Percentiles rank a stretch among this genome's conserved stretches.
Conservation (phyloP, 495 filamentous ascomycete genomes). For the Neurospora sp. region DNA sequence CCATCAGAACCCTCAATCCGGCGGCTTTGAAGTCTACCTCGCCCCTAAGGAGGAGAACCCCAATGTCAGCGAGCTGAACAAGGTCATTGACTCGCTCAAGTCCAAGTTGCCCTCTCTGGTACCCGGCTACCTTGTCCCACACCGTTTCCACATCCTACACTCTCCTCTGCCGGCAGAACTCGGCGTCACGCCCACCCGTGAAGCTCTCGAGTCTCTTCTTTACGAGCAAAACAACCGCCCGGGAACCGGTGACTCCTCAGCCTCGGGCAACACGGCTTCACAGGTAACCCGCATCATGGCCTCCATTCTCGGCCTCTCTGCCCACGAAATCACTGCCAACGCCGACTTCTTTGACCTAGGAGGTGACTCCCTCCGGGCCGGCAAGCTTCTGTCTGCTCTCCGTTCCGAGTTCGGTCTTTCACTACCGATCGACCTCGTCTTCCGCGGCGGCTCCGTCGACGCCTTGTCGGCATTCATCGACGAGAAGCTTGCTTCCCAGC, state of each 20-base stretch:
- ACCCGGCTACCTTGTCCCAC: background rate
- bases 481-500: constrained; percentile 2
- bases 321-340: constrained; percentile 14
- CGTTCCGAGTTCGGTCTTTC: constrained; percentile 26
- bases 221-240: background rate
- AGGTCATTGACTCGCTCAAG: background rate
- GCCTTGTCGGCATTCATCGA: constrained; percentile 21
- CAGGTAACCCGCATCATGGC: constrained; percentile 25
- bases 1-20: background rate
- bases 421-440: constrained; percentile 31
- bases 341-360: constrained; percentile 37
- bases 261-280: constrained; percentile 5
- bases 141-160: background rate
- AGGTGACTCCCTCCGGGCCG: constrained; percentile 35
- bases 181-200: background rate
- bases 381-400: constrained; percentile 29
- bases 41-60: background rate
- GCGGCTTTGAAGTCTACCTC: background rate
- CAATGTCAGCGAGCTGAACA: background rate
- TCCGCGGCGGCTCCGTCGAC: constrained; percentile 24
- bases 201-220: background rate
- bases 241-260: background rate
- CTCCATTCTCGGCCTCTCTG: constrained; percentile 14
- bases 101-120: background rate
- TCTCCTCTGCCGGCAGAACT: background rate